A percentile compares a stretch with the other conserved stretches of the same genome.
Conservation (phyloP, 805 yeast species). For the Candida tibetensis region DNA sequence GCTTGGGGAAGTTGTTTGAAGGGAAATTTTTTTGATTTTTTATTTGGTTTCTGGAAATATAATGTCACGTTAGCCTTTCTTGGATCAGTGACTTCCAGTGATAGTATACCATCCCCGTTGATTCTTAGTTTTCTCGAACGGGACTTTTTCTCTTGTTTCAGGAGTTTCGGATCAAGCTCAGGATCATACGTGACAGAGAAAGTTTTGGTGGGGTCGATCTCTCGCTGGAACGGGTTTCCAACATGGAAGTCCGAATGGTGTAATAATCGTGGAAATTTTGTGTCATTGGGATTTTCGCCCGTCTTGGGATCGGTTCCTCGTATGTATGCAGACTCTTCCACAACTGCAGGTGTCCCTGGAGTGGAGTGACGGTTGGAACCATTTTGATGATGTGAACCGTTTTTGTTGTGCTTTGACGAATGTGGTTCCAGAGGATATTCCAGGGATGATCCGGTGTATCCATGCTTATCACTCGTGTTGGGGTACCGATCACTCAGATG, state of each 20-base stretch:
- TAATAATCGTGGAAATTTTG: slow-evolving; percentile 25
- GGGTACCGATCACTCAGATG: too few species aligned
- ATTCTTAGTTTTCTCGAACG: slow-evolving; percentile 41
- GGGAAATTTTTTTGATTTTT: slow-evolving; percentile 39
- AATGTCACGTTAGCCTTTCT: slow-evolving; percentile 25
- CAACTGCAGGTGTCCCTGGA: too few species aligned
- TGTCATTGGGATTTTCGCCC: slow-evolving; percentile 32
- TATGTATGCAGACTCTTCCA: too few species aligned
- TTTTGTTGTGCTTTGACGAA: too few species aligned
- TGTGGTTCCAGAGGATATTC: too few species aligned
- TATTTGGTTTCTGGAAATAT: slow-evolving; percentile 38
- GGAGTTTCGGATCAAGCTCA: slow-evolving; percentile 34
- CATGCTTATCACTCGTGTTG: too few species aligned
- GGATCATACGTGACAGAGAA: slow-evolving; percentile 52
- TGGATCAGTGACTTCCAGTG: slow-evolving; percentile 38
- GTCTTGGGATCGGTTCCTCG: slow-evolving; percentile 33
- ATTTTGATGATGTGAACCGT: too few species aligned
- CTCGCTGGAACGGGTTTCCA: slow-evolving; percentile 9
- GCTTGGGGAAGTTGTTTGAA: slow-evolving; percentile 43
- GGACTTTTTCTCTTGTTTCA: slow-evolving; percentile 29
- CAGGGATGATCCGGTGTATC: too few species aligned
- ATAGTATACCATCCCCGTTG: slow-evolving; percentile 24
- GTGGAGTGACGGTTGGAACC: too few species aligned
- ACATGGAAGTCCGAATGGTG: slow-evolving; percentile 25
- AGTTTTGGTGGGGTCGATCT: slow-evolving; percentile 22